Evolutionary conservation across 2,329 filamentous ascomycete genomes (phyloP), one percentile per base, ranked within the genome.

Genomic region (Zymoseptoria brevis): DNA sequence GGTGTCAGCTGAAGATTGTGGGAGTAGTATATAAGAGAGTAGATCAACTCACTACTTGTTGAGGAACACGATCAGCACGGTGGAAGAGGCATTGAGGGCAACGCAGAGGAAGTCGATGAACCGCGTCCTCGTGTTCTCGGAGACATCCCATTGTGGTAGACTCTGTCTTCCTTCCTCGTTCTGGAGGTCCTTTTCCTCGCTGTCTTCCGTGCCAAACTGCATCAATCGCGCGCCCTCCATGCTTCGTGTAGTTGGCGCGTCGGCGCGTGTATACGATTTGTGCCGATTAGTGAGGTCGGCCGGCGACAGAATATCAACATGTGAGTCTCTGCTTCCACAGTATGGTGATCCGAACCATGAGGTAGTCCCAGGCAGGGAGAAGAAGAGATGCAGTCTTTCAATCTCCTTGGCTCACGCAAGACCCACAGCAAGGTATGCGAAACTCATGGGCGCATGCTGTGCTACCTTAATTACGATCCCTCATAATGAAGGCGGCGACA

Each of bases 81-180:
- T 59, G 11, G 57, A 53, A 4, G 55, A 29, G 16, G 57, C 52
- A 49, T 59, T 59, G 24, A 59, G 29, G 16, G 57, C 57, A 1
- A 59, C 53, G 48, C 57, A 59, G 8, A 59, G 53, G 6, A 22
- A 53, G n/a, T 59, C 57, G 13, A 59, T 49, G 48, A 48, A 53
- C 4, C 53, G 48, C 13, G 57, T 56, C 19, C 50, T 56, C 13
- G 48, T 19, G 29, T 24, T 24, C 19, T 51, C 50, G 19, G 50
- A 16, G 19, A 51, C 50, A 7, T 21, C 19, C 50, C 50, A 51
- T 24, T 51, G 50, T 24, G 50, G 50, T 8, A 51, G 22, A 8
- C 50, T 51, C 19, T 51, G n/a, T 45, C 11, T 13, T 45, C 13
- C 16, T 16, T 45, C 35, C 35, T 45, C 2, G 35, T 6, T 45